Evolutionary conservation across 495 filamentous ascomycete genomes (phyloP).

Genomic region (Aspergillus saccharolyticus): DNA sequence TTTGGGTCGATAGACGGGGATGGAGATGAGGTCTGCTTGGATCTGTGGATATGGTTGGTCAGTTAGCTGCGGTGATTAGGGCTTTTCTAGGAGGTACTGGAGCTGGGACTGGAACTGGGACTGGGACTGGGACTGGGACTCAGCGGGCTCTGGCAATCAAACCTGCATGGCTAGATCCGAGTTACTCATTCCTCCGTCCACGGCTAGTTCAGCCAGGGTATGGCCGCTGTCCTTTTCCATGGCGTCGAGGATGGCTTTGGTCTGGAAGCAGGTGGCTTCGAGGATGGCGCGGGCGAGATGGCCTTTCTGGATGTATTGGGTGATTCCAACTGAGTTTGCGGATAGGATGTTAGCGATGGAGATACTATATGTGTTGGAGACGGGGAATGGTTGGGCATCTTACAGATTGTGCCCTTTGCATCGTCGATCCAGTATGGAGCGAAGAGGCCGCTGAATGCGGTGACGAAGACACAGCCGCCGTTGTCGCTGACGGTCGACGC

Average conservation of each 20-base stretch:
- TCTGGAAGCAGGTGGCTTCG: conserved; percentile 93
- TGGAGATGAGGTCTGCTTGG: conserved; percentile 41
- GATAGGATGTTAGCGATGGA: not conserved
- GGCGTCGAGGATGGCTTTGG: conserved; percentile 87
- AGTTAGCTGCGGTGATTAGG: not conserved
- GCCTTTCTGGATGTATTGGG: conserved; percentile 82
- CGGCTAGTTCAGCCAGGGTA: conserved; percentile 69
- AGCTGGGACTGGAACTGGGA: no score
- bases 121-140: not conserved
- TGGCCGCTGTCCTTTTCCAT: conserved; percentile 94
- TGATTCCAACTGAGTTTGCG: conserved; percentile 65
- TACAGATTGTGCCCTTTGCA: conserved; percentile 85
- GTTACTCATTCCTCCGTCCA: conserved; percentile 93
- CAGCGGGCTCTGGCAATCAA: no score
- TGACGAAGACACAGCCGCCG: conserved; percentile 91
- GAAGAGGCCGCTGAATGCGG: conserved; percentile 91
- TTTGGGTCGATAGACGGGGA: conserved; percentile 41
- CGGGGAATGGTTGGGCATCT: conserved; percentile 19
- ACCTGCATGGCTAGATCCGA: conserved; percentile 90
- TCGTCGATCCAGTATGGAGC: conserved; percentile 98
- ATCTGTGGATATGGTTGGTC: conserved; percentile 20
- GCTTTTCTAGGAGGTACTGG: no score
- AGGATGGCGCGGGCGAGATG: conserved; percentile 92
- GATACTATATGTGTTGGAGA: not conserved
- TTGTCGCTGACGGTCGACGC: conserved; percentile 78